Conservation (phyloP, 2,329 filamentous ascomycete species). For the Gnomoniopsis smithogilvyi region DNA sequence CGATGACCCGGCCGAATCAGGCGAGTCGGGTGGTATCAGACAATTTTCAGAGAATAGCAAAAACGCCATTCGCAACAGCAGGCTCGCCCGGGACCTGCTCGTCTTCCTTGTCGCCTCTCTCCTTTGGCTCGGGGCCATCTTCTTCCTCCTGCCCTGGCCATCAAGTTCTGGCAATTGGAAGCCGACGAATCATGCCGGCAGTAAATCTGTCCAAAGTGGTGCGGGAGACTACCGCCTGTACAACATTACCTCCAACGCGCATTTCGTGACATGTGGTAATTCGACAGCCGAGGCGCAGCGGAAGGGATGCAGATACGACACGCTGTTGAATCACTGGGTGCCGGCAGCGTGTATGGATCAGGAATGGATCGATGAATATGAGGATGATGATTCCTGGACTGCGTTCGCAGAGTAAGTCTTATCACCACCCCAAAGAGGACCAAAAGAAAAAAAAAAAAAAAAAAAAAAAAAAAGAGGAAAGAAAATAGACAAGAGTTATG, state of each 20-base stretch:
- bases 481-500: neutral
- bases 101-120: slow-evolving; percentile 7
- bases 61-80: neutral
- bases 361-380: slow-evolving; percentile 24
- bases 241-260: slow-evolving; percentile 6
- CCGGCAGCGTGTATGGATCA: slow-evolving; percentile 25
- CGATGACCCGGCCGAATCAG: slow-evolving; percentile 1
- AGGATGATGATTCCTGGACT: slow-evolving; percentile 23
- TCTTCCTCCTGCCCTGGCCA: neutral
- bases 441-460: too few species aligned
- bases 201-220: neutral
- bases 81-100: neutral
- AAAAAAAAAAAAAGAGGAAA: too few species aligned
- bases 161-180: neutral
- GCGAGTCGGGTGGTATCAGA: neutral
- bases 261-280: slow-evolving; percentile 11
- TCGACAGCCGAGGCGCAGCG: slow-evolving; percentile 16
- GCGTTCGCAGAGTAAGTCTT: slow-evolving; percentile 20
- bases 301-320: slow-evolving; percentile 17
- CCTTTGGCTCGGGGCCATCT: slow-evolving; percentile 4
- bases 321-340: slow-evolving; percentile 19
- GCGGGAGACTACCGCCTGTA: neutral
- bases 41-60: neutral
- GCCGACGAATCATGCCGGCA: neutral
- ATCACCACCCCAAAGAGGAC: too few species aligned